These are phyloP conservation scores for Spergularia marina DNA, from an alignment of 148 eudicot species.

Conservation along the genomic window DNA sequence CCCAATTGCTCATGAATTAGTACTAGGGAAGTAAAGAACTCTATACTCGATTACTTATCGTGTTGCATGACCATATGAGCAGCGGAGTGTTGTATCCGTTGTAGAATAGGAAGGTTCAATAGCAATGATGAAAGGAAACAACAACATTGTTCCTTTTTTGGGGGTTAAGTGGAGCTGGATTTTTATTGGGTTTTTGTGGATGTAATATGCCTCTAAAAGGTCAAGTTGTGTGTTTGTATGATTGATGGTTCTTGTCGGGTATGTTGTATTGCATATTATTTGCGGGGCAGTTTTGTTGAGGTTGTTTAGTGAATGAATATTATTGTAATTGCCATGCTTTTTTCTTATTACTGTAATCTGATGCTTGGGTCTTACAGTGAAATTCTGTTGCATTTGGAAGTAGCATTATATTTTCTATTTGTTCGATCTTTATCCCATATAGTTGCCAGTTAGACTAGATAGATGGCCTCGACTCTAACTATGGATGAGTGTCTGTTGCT, in stretches of 20 bases:
- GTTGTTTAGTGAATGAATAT: not conserved
- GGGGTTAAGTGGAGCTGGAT: not conserved
- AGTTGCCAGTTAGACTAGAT: not conserved
- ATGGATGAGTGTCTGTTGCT: conserved; percentile 15
- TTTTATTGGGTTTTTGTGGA: not conserved
- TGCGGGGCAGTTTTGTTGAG: not conserved
- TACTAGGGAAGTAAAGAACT: too few relatives aligned
- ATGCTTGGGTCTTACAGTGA: not conserved
- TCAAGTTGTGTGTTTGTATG: not conserved
- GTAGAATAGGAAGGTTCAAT: not conserved
- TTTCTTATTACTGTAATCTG: too few relatives aligned
- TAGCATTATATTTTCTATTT: not conserved
- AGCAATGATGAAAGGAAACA: not conserved
- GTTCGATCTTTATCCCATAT: not conserved
- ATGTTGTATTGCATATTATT: not conserved
- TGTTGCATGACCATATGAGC: too few relatives aligned
- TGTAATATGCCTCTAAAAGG: not conserved
- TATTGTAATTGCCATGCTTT: not conserved
- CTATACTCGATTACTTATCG: too few relatives aligned
- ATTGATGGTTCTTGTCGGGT: too few relatives aligned
- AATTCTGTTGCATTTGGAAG: not conserved
- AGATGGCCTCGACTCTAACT: conserved; percentile 11
- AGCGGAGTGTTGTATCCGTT: not conserved
- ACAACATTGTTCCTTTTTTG: not conserved
- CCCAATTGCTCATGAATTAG: too few relatives aligned